phyloP scores from a whole-genome alignment of 2,329 filamentous ascomycete genomes.

The Aureobasidium sp. region DNA sequence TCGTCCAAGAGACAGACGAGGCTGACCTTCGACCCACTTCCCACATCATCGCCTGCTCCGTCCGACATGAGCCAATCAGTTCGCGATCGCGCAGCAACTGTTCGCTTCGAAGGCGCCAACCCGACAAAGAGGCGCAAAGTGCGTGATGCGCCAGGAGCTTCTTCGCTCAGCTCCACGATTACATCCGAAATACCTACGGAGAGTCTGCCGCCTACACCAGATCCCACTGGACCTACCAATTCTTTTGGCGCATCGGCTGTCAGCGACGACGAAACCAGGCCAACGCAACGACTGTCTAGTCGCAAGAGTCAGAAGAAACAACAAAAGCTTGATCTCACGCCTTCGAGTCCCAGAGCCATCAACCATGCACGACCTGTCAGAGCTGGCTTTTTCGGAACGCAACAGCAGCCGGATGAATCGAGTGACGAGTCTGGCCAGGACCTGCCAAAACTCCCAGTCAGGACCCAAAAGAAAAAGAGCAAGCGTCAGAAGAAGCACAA shows the following conservation, averaged over 20 bases:
- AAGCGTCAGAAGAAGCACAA: background rate
- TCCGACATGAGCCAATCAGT: conserved; percentile 25
- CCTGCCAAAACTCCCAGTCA: background rate
- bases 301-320: conserved; percentile 22
- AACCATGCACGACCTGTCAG: conserved; percentile 14
- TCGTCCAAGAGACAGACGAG: conserved; percentile 30
- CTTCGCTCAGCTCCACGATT: background rate
- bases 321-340: conserved; percentile 20
- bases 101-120: conserved; percentile 23
- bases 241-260: conserved; percentile 14
- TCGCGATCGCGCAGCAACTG: conserved; percentile 26
- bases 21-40: conserved; percentile 34
- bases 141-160: background rate
- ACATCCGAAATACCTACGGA: background rate
- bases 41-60: conserved; percentile 32
- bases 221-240: conserved; percentile 15
- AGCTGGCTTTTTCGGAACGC: conserved; percentile 22
- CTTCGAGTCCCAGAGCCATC: background rate
- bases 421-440: background rate
- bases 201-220: conserved; percentile 18
- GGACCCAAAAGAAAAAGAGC: background rate
- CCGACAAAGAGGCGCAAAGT: conserved; percentile 21
- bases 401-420: conserved; percentile 9
- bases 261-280: conserved; percentile 18
- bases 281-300: conserved; percentile 15